phyloP scores from a whole-genome alignment of 1,139 yeast genomes.

The Yamadazyma songkhlaensis region DNA sequence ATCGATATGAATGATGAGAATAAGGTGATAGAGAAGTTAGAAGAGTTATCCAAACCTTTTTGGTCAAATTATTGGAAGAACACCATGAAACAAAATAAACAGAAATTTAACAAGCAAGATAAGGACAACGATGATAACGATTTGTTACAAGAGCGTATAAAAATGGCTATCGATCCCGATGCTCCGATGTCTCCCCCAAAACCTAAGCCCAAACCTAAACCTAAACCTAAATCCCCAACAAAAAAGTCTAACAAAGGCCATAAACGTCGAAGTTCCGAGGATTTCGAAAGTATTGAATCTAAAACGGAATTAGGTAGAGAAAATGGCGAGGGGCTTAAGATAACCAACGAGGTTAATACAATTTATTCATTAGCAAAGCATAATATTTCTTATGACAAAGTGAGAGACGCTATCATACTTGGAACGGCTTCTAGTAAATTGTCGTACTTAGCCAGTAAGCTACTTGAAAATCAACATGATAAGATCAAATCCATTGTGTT shows the following conservation, averaged over 20 bases:
- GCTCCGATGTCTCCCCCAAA: background rate
- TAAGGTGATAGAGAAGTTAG: slow-evolving; percentile 26
- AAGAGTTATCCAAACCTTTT: slow-evolving; percentile 34
- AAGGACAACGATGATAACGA: slow-evolving; percentile 18
- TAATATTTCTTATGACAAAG: slow-evolving; percentile 17
- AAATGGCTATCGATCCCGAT: slow-evolving; percentile 13
- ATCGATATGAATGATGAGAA: slow-evolving; percentile 25
- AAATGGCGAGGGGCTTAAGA: slow-evolving; percentile 19
- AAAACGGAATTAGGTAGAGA: slow-evolving; percentile 13
- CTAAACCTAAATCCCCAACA: slow-evolving; percentile 1
- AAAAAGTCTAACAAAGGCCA: slow-evolving; percentile 1
- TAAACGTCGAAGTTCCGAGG: slow-evolving; percentile 7
- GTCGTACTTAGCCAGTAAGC: slow-evolving; percentile 53
- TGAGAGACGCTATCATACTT: slow-evolving; percentile 36
- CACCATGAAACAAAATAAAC: slow-evolving; percentile 30
- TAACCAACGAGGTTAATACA: slow-evolving; percentile 18
- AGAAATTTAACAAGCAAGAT: slow-evolving; percentile 29
- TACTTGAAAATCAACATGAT: slow-evolving; percentile 48
- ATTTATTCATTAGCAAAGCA: slow-evolving; percentile 14
- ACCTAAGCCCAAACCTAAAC: slow-evolving; percentile 2
- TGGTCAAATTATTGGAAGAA: slow-evolving; percentile 55
- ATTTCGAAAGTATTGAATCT: slow-evolving; percentile 3
- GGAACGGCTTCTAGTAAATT: slow-evolving; percentile 65
- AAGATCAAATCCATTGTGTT: slow-evolving; percentile 59
- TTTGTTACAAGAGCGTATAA: slow-evolving; percentile 15